Percentiles rank a stretch among this genome's conserved stretches.
Conservation (phyloP, 441 rosid species). For the Cnidoscolus chayamansa region DNA sequence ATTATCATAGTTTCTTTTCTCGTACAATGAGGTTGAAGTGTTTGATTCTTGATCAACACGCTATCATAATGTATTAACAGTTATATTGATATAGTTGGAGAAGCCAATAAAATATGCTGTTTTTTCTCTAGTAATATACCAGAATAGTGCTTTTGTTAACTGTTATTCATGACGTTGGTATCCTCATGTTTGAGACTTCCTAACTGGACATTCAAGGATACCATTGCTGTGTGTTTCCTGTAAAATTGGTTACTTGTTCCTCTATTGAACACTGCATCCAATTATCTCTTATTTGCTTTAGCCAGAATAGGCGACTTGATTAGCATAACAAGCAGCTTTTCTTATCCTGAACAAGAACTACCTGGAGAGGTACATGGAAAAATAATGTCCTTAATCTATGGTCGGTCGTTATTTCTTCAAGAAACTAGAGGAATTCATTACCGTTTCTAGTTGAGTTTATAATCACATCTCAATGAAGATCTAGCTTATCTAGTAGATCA, state of each 20-base stretch:
- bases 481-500: neutral
- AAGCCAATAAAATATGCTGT: neutral
- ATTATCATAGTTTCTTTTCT: slow-evolving; percentile 1
- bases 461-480: neutral
- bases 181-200: neutral
- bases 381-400: neutral
- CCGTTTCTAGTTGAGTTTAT: neutral
- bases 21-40: neutral
- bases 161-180: neutral
- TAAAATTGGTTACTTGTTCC: neutral
- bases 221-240: neutral
- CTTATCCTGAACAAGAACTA: neutral
- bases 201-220: neutral
- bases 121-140: neutral
- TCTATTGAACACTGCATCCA: neutral
- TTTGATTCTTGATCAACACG: neutral
- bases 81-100: neutral
- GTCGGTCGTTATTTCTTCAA: neutral
- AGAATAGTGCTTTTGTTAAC: neutral
- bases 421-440: neutral
- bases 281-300: neutral
- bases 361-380: neutral
- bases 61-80: neutral
- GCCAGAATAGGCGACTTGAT: neutral
- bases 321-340: neutral